A percentile compares a stretch with the other conserved stretches of the same genome.
phyloP scores from a whole-genome alignment of 2,329 filamentous ascomycete species.

The Metarhizium humberi region DNA sequence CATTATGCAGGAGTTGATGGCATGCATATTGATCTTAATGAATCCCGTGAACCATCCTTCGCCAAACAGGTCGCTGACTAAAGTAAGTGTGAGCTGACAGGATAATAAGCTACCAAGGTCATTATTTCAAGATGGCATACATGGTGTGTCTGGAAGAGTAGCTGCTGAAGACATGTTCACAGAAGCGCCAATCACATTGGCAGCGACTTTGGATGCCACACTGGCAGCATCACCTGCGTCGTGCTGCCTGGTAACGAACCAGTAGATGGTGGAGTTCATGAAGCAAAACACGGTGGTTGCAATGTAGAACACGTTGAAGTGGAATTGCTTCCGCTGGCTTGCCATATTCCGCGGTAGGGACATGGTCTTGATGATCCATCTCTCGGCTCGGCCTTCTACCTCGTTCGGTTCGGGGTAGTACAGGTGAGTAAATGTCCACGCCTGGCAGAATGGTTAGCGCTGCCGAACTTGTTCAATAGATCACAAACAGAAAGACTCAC shows the following conservation, averaged over 20 bases:
- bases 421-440: slow-evolving; percentile 43
- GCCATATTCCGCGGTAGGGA: slow-evolving; percentile 35
- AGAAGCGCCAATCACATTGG: neutral
- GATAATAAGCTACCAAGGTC: neutral
- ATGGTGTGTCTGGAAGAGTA: slow-evolving; percentile 12
- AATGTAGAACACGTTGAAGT: slow-evolving; percentile 43
- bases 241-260: slow-evolving; percentile 29
- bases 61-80: slow-evolving; percentile 39
- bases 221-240: slow-evolving; percentile 7
- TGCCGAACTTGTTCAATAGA: neutral
- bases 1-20: slow-evolving; percentile 32
- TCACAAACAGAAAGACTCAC: slow-evolving; percentile 24
- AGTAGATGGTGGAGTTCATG: slow-evolving; percentile 42
- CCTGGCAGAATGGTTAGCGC: slow-evolving; percentile 18
- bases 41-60: slow-evolving; percentile 38
- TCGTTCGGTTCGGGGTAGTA: slow-evolving; percentile 34
- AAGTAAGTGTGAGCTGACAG: slow-evolving; percentile 10
- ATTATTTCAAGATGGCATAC: slow-evolving; percentile 9
- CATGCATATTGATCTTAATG: slow-evolving; percentile 36
- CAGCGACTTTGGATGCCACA: neutral
- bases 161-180: neutral
- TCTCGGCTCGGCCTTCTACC: slow-evolving; percentile 25
- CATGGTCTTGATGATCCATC: slow-evolving; percentile 27
- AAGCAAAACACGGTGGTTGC: slow-evolving; percentile 35
- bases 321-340: slow-evolving; percentile 32